Base-by-base conservation (phyloP, 805 yeast genomes). In the Barnettozyma populi region DNA sequence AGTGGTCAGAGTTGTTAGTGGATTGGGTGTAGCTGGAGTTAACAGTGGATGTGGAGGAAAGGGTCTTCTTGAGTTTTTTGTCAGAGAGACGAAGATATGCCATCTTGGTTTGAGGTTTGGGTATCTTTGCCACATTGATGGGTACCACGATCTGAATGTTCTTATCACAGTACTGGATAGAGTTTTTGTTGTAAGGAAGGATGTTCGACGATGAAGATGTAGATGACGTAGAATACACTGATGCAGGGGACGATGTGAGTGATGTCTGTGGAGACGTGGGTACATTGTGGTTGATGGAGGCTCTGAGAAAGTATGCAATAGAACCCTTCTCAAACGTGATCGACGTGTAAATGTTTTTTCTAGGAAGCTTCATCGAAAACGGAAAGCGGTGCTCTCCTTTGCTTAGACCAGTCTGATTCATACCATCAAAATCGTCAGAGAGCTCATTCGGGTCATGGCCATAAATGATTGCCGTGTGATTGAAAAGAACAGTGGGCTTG, bases 381-480 rank as follows among this genome's bases (percentile, higher is more conserved):
- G 96, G 96, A 61, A 90, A 90, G 32, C 87, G 68, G 65, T 90
- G 97, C 60, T 86, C 92, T 37, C 97, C 97, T 57, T 80, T 79
- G 18, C 80, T 76, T n/a, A 86, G 62, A 0, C 86, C 86, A 49
- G 63, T 44, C 3, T 41, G 36, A n/a, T 56, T 56, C 11, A 50
- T 56, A 16, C 50, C 53, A 10, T 41, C 29, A 10, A 42, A 43
- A 32, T 43, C 36, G 8, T 34, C 35, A 7, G 42, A 34, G 11
- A 43, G 36, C 21, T 52, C 61, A 43, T 56, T 49, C 8, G 56
- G 52, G 37, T 63, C 59, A 31, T 55, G 65, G 1, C 90, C 90
- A 57, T 80, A 84, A 18, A 84, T 71, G 32, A 70, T 64, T 10
- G 81, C 76, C 11, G 80, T 74, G 60, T 80, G 85, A 44, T 79